Evolutionary conservation across 106 monocot species (phyloP).

Genomic region (Iris macrosiphon): DNA sequence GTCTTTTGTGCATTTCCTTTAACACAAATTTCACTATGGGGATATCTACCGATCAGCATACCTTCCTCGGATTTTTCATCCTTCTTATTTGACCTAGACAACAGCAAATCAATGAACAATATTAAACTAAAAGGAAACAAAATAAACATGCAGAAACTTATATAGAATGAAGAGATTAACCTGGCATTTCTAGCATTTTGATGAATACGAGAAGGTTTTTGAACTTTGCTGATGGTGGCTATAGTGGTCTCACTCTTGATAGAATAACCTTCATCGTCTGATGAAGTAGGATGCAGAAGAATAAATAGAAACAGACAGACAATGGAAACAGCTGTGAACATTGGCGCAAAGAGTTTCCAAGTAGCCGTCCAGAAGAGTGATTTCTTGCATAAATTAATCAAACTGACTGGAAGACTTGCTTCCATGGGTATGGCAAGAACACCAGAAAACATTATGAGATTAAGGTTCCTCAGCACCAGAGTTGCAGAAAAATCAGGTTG

Average conservation of each 20-base stretch:
- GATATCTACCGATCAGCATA: slow-evolving; percentile 2
- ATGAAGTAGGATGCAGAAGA: slow-evolving; percentile 21
- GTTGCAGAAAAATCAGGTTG: slow-evolving; percentile 41
- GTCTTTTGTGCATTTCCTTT: slow-evolving; percentile 14
- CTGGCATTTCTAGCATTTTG: slow-evolving; percentile 35
- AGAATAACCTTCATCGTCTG: slow-evolving; percentile 19
- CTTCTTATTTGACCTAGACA: slow-evolving; percentile 36
- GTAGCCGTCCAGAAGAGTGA: slow-evolving; percentile 17
- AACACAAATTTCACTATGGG: slow-evolving; percentile 8
- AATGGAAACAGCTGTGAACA: slow-evolving; percentile 14
- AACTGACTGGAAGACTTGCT: slow-evolving; percentile 37
- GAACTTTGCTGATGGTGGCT: slow-evolving; percentile 8
- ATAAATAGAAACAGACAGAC: slow-evolving; percentile 21
- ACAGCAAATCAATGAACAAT: too few relatives aligned
- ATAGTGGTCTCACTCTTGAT: slow-evolving; percentile 23
- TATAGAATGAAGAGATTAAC: slow-evolving; percentile 16
- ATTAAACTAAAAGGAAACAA: neutral
- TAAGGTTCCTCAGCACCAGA: slow-evolving; percentile 51
- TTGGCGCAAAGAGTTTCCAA: slow-evolving; percentile 24
- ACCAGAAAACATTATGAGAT: slow-evolving; percentile 49
- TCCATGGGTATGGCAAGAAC: slow-evolving; percentile 67
- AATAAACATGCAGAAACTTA: neutral
- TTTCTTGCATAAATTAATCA: slow-evolving; percentile 44
- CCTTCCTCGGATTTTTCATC: slow-evolving; percentile 19
- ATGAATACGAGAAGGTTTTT: slow-evolving; percentile 26